Evolutionary conservation across 345 rosid genomes (phyloP).

Genomic region (Firmiana major): DNA sequence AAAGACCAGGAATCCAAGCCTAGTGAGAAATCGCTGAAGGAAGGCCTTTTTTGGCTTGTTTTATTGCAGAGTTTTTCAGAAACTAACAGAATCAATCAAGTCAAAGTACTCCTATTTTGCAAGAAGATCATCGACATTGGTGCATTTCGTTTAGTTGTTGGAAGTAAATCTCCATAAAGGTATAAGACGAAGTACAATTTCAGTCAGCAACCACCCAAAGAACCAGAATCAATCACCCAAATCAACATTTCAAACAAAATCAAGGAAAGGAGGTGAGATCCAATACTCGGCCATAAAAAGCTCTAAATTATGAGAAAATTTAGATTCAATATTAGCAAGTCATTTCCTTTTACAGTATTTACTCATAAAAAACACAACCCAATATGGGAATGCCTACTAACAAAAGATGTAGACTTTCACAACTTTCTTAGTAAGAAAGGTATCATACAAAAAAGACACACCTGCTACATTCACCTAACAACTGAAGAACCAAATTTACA

Average conservation of each 20-base stretch:
- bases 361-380: neutral
- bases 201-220: neutral
- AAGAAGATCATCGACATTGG: neutral
- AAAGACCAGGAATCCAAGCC: neutral
- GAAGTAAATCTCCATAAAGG: neutral
- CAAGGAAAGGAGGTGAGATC: neutral
- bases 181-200: neutral
- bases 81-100: neutral
- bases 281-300: neutral
- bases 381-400: neutral
- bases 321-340: neutral
- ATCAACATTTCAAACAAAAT: constrained; percentile 20
- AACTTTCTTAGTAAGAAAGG: constrained; percentile 5
- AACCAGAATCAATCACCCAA: constrained; percentile 9
- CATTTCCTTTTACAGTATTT: neutral
- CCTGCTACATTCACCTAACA: neutral
- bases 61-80: neutral
- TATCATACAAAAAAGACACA: neutral
- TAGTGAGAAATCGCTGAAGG: neutral
- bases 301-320: neutral
- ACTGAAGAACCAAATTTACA: constrained; percentile 1
- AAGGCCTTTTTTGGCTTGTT: neutral
- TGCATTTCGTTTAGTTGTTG: too few relatives aligned
- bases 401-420: neutral
- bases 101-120: neutral